Evolutionary conservation across 257 asterid genomes (phyloP), one percentile per base, ranked within the genome.

Genomic region (Linderniella brevidens): DNA sequence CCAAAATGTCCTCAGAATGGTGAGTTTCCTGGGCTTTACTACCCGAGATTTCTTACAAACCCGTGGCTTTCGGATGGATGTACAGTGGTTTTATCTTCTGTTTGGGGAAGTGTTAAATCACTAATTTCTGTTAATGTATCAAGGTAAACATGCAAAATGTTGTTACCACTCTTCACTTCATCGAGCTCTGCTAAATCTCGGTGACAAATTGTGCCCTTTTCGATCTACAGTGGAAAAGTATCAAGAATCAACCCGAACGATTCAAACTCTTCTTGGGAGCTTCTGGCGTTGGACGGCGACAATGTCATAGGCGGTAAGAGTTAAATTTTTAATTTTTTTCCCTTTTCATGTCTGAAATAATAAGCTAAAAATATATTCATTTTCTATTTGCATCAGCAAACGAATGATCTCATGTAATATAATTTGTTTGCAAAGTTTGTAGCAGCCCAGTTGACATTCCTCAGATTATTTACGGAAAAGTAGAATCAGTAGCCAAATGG

Each of bases 1-100:
- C 77, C 81, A 40, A 65, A 64, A 82, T 78, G 83, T 64, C 88
- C 96, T 41, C 81, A 71, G 35, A 86, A 79, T 45, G 94, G 79
- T 57, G 53, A 75, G 46, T 85, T 90, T 70, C 99, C 96, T 8
- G 99, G 99, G 53, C 61, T 90, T 50, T 85, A 85, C 58, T 65
- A 62, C 57, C 60, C 65, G 8, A 74, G 62, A 43, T 32, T 77
- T 56, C 78, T 75, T 32, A 46, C 60, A 29, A 59, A 72, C 14
- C 84, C 99, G 19, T 90, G 96, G 96, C 93, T 85, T 53, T 85
- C 96, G 19, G 94, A 90, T 71, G 96, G 93, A 51, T 62, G 41
- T 48, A 80, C 92, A 13, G 46, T 90, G 63, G 68, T 85, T 63
- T 58, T 85, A 56, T 70, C 94, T 17, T 78, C 96, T 41, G 16